Base-by-base conservation (phyloP, 78 protist species). In the Dictyostelium intermedium region DNA sequence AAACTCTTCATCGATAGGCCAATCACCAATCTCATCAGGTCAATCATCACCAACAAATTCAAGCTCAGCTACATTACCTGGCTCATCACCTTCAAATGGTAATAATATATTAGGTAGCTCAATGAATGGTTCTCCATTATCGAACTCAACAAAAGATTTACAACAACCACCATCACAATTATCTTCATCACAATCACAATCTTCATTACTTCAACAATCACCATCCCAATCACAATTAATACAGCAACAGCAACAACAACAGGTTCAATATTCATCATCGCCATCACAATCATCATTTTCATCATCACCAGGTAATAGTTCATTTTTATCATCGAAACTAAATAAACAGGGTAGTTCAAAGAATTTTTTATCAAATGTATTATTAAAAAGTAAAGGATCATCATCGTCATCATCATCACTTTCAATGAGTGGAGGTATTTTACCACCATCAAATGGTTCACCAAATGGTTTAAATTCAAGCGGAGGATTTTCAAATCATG, bases 331-430 rank as follows among this genome's bases (percentile, higher is more conserved):
- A 14, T 60, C 87, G 5, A n/a, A 20, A 32, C 20, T n/a, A 53
- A 18, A 6, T n/a, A 30, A 39, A 60, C 85, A 30, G 34, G 74
- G 86, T 60, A 78, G 56, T 32, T 70, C 94, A 30, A 87, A 60
- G 56, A 78, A 87, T 45, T 89, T 89, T 69, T 79, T 89, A 32
- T 63, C 70, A 18, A 89, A 81, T 80, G 94, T 89, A 11, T 20
- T 84, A 63, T 35, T 69, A 53, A 89, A 81, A 14, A 74, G 74
- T 30, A 80, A 79, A 35, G 41, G 73, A 60, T 77, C 92, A 60
- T 82, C 85, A 20, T 78, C 47, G n/a, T n/a, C n/a, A 18, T 30
- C 53, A 73, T 11, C n/a, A n/a, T 20, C 47, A 37, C 69, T 73
- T 5, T 30, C 47, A 14, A n/a, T 63, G n/a, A 85, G 92, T 74